These are phyloP conservation scores for Eucalyptus pumila DNA, from an alignment of 345 rosid genomes.

Conservation along the genomic window DNA sequence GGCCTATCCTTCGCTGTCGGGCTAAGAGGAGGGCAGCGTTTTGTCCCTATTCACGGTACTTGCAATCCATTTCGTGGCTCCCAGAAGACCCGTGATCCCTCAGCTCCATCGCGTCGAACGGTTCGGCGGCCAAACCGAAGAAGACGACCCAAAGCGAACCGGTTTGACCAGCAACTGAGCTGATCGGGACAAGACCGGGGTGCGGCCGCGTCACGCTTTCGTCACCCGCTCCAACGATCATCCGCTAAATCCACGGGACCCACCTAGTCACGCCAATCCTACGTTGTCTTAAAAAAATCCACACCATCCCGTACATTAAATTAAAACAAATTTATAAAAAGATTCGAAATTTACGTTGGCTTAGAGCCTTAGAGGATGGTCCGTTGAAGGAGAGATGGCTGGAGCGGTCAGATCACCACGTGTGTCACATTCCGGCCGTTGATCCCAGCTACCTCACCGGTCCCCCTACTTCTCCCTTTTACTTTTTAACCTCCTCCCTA, in stretches of 20 bases:
- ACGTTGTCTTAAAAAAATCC: background rate
- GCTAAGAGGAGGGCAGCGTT: background rate
- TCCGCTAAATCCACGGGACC: background rate
- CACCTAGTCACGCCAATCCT: background rate
- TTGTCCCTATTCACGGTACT: background rate
- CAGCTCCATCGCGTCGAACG: background rate
- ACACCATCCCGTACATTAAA: background rate
- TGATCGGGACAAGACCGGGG: background rate
- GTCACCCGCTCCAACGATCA: background rate
- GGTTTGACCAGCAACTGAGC: background rate
- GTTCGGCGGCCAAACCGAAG: too few relatives aligned
- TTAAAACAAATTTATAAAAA: background rate
- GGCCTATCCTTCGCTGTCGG: background rate
- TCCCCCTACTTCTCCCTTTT: background rate
- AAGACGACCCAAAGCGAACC: background rate
- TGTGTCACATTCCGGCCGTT: background rate
- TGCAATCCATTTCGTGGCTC: background rate
- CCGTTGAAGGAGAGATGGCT: background rate
- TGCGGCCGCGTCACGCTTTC: background rate
- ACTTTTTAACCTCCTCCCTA: accelerated
- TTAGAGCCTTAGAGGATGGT: background rate
- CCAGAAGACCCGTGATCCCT: background rate
- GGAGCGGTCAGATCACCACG: background rate
- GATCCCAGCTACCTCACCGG: background rate
- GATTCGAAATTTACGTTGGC: background rate